Base-by-base conservation (phyloP, 176 grass and related monocot genomes). In the Pontederia crassipes region DNA sequence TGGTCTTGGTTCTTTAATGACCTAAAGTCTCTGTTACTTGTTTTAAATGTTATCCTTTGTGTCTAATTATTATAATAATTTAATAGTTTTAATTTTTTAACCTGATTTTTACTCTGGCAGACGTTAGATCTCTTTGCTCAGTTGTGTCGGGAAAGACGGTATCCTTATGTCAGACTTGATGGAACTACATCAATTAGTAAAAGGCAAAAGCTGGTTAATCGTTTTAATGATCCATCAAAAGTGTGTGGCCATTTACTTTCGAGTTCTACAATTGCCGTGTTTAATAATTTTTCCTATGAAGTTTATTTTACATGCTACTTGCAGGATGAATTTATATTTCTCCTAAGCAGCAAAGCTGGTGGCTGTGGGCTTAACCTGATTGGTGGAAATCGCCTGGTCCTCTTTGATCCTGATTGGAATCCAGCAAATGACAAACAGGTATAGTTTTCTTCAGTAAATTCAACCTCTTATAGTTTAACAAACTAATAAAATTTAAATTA, bases 381-480 rank as follows among this genome's bases (percentile, higher is more conserved):
- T 29, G 87, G 92, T 75, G 92, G 92, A 72, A 97, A 85, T 91
- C 86, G 92, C 54, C 72, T 91, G 71, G 79, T 97, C 63, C 87
- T 97, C 40, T 97, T 97, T 76, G 92, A 91, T 77, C 92, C 87
- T 59, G 92, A 97, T 74, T 97, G 92, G 92, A 97, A 97, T 76
- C 92, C 92, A 75, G 87, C 92, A 69, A 97, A 97, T 61, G 92
- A 97, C 79, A 97, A 97, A 82, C 92, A 97, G 79, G 92, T 91
- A 72, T 62, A 70, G 35, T 58, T 72, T 51, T 65, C 54, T 55
- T 46, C 47, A 57, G 26, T 53, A 14, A 47, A 49, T 63, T 52
- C 27, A 66, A 27, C 69, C 60, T 16, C 60, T 77, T 52, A 46
- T 49, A 49, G 75, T 59, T 15, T 67, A 11, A 70, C 49, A 8